Base-by-base conservation (phyloP, 495 filamentous ascomycete species). In the Lepidopterella palustris region DNA sequence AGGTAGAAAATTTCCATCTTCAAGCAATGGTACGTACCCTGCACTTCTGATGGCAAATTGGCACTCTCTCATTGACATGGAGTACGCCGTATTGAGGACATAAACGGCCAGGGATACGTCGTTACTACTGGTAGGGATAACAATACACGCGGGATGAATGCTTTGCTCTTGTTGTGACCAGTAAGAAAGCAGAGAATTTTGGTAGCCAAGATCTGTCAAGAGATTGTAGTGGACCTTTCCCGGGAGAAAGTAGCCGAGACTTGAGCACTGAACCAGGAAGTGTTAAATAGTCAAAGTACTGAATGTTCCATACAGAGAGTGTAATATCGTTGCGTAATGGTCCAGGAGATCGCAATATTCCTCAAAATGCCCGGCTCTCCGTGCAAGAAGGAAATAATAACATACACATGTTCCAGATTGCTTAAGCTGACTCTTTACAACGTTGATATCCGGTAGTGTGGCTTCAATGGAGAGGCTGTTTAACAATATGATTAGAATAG, bases 1-100 rank as follows among this genome's bases (percentile, higher is more conserved):
- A n/a, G n/a, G n/a, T n/a, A n/a, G n/a, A n/a, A n/a, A n/a, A n/a
- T n/a, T n/a, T n/a, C n/a, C n/a, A n/a, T n/a, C n/a, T n/a, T n/a
- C n/a, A n/a, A n/a, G n/a, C n/a, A 25, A 60, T n/a, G n/a, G n/a
- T n/a, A n/a, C 48, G 29, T 66, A 66, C 63, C 63, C 64, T 21
- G 47, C 64, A 25, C 65, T 53, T 53, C 61, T 50, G 0, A 67
- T 58, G 13, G 67, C 67, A 24, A 67, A 69, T 13, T 64, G 45
- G 52, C 67, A 69, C 1, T 57, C 57, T 6, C 13, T n/a, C 9
- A 63, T 55, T 9, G 15, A 25, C 3, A 53, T 48, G 24, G 56
- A 47, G 40, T 52, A 52, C 21, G n/a, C 62, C 13, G 53, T 35
- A 23, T 48, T 55, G n/a, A 68, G 57, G 42, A 68, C 60, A 4